These are phyloP conservation scores for Neurospora sp. DNA, from an alignment of 495 filamentous ascomycete species.

Conservation along the genomic window DNA sequence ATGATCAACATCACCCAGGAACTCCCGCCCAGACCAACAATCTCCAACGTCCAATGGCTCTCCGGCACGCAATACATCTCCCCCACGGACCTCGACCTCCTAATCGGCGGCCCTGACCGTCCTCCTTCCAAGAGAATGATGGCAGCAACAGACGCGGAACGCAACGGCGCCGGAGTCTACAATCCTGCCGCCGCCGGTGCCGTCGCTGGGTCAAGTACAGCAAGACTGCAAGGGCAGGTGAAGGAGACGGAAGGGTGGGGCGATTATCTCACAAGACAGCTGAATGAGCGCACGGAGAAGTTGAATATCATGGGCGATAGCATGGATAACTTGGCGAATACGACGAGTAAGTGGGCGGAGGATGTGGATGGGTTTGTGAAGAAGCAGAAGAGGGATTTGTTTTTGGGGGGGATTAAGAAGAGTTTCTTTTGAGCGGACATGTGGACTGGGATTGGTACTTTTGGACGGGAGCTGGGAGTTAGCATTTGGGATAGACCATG, in stretches of 20 bases:
- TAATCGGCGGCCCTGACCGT: conserved; percentile 82
- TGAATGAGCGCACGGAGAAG: conserved; percentile 85
- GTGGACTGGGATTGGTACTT: background rate
- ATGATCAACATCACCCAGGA: conserved; percentile 65
- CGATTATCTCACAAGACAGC: conserved; percentile 62
- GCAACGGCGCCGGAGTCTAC: conserved; percentile 19
- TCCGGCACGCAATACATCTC: conserved; percentile 88
- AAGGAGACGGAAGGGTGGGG: conserved; percentile 43
- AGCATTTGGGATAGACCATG: background rate
- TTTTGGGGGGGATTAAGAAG: conserved; percentile 52
- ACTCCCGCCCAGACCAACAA: conserved; percentile 79
- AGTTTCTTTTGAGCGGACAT: conserved; percentile 25
- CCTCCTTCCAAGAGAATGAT: conserved; percentile 73
- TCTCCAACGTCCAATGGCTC: conserved; percentile 93
- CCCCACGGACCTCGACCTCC: conserved; percentile 77
- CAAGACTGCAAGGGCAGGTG: conserved; percentile 45
- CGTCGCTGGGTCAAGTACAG: conserved; percentile 49
- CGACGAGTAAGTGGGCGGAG: conserved; percentile 69
- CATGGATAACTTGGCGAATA: conserved; percentile 70
- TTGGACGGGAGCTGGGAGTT: background rate
- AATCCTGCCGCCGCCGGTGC: conserved; percentile 1
- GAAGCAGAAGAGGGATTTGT: conserved; percentile 72
- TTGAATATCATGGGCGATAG: conserved; percentile 72
- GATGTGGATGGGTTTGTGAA: conserved; percentile 80
- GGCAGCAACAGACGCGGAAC: conserved; percentile 36